A percentile compares a stretch with the other conserved stretches of the same genome.
These are phyloP conservation scores for Sporothrix protearum DNA, from an alignment of 2,329 filamentous ascomycete species.

Conservation along the genomic window DNA sequence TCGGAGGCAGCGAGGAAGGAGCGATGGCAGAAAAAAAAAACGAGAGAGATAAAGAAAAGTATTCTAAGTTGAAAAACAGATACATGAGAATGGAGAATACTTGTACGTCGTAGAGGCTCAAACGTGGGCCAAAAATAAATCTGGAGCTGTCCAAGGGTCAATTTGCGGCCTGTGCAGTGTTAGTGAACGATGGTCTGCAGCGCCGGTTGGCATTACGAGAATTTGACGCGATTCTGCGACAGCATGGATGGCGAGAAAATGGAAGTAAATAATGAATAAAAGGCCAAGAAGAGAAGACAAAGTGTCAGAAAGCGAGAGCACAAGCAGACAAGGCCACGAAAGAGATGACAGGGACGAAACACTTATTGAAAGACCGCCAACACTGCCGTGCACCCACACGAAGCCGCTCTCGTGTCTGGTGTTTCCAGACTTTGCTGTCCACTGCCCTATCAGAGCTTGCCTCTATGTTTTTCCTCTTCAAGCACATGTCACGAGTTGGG, in stretches of 20 bases:
- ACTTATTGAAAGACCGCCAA: background rate
- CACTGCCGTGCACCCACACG: background rate
- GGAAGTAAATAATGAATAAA: too few species aligned
- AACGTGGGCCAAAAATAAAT: constrained; percentile 13
- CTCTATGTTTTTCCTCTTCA: background rate
- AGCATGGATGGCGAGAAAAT: background rate
- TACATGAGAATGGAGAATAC: too few species aligned
- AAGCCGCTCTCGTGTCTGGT: background rate
- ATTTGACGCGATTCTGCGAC: background rate
- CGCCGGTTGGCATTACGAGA: background rate
- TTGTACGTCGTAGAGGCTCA: too few species aligned
- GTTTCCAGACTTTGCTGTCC: background rate
- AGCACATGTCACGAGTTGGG: background rate
- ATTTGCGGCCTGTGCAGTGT: constrained; percentile 7
- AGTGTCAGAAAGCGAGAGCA: background rate
- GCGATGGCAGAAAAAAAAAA: background rate
- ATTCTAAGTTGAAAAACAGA: too few species aligned
- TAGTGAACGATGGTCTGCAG: background rate
- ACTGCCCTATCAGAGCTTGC: background rate
- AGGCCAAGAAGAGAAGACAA: background rate
- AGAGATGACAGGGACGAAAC: background rate
- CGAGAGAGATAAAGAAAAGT: too few species aligned
- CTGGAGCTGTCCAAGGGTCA: background rate
- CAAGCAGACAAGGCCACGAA: background rate
- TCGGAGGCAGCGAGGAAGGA: too few species aligned